These are phyloP conservation scores for Boechera retrofracta DNA, from an alignment of 345 rosid genomes.

Conservation along the genomic window DNA sequence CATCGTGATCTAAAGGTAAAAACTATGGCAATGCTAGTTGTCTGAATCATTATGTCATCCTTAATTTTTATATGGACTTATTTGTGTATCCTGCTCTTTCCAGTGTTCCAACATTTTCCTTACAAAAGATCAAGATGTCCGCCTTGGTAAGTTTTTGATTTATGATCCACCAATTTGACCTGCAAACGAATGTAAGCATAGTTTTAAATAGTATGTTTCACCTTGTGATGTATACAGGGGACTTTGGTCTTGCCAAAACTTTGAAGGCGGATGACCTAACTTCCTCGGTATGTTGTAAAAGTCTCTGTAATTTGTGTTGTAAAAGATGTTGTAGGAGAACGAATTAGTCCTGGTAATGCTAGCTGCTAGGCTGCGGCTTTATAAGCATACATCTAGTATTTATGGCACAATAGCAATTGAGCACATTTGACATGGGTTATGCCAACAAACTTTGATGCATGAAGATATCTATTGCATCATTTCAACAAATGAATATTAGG, in stretches of 20 bases:
- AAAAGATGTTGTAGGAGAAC: slow-evolving; percentile 20
- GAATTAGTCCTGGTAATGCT: slow-evolving; percentile 3
- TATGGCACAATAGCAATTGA: background rate
- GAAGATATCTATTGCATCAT: slow-evolving; percentile 1
- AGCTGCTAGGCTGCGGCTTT: background rate
- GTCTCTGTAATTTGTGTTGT: slow-evolving; percentile 1
- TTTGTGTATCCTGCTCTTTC: slow-evolving; percentile 31
- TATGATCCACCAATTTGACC: slow-evolving; percentile 6
- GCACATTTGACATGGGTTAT: background rate
- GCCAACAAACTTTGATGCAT: background rate
- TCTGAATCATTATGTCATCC: slow-evolving; percentile 23
- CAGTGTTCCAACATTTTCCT: slow-evolving; percentile 99
- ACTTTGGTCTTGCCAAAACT: slow-evolving; percentile 98
- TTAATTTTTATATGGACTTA: slow-evolving; percentile 45
- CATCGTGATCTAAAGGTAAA: slow-evolving; percentile 95
- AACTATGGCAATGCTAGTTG: slow-evolving; percentile 21
- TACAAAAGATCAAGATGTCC: slow-evolving; percentile 93
- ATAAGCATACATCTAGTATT: background rate
- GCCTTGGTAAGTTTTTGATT: slow-evolving; percentile 71
- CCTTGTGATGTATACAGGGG: slow-evolving; percentile 62
- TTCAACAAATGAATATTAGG: background rate
- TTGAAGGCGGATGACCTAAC: slow-evolving; percentile 94
- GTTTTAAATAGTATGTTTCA: slow-evolving; percentile 17
- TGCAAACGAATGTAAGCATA: background rate
- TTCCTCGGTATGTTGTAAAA: slow-evolving; percentile 73